Conservation (phyloP, 352 stramenopile genomes). For the Aphanomyces euteiches region DNA sequence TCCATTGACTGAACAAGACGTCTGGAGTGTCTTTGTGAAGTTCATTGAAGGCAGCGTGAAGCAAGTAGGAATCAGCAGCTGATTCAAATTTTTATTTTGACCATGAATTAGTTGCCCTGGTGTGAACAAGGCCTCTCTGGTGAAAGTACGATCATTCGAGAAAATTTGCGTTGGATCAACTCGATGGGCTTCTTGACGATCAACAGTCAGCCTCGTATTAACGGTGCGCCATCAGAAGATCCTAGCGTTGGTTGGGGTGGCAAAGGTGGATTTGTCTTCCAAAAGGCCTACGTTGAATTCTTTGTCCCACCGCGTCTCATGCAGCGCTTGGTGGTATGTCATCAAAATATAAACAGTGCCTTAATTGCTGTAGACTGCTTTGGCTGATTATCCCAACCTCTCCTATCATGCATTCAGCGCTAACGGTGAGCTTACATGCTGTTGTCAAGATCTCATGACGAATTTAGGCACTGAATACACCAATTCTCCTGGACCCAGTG, state of each 20-base stretch:
- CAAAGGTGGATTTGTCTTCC: slow-evolving; percentile 93
- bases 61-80: slow-evolving; percentile 23
- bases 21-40: slow-evolving; percentile 93
- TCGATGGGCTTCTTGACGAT: slow-evolving; percentile 93
- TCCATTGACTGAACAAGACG: slow-evolving; percentile 79
- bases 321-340: slow-evolving; percentile 49
- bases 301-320: slow-evolving; percentile 89
- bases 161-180: slow-evolving; percentile 84
- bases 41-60: slow-evolving; percentile 75
- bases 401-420: slow-evolving; percentile 76
- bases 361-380: slow-evolving; percentile 12
- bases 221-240: slow-evolving; percentile 88
- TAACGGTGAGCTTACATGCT: slow-evolving; percentile 12
- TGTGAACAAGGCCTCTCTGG: slow-evolving; percentile 93
- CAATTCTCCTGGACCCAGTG: slow-evolving; percentile 72
- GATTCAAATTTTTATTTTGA: not conserved
- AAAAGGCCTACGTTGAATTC: slow-evolving; percentile 99
- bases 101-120: slow-evolving; percentile 88
- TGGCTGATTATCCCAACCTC: slow-evolving; percentile 63
- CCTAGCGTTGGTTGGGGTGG: slow-evolving; percentile 94
- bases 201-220: slow-evolving; percentile 90
- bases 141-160: slow-evolving; percentile 86
- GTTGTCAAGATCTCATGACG: no score
- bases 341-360: not conserved
- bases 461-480: slow-evolving; percentile 56